Percentiles rank a stretch among this genome's conserved stretches.
Conservation (phyloP, 805 yeast species). For the Maudiozyma barnettii region DNA sequence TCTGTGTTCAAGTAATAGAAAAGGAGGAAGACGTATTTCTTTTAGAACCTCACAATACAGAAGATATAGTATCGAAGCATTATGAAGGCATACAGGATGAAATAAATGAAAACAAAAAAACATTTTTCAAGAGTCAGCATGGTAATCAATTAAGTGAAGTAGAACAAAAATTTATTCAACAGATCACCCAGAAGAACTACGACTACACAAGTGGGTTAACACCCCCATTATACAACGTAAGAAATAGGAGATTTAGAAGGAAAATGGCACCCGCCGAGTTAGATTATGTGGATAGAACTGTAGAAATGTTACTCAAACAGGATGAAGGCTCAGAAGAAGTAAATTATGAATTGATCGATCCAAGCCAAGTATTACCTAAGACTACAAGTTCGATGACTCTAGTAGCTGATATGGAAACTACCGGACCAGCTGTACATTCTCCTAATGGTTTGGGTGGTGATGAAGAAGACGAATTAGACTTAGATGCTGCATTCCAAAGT, state of each 20-base stretch:
- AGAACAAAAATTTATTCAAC: conserved; percentile 19
- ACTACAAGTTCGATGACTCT: conserved; percentile 11
- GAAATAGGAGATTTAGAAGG: conserved; percentile 60
- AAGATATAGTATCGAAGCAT: conserved; percentile 30
- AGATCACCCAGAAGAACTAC: conserved; percentile 19
- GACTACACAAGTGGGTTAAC: conserved; percentile 70
- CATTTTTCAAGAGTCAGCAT: conserved; percentile 12
- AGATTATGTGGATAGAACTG: conserved; percentile 68
- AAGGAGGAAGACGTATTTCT: conserved; percentile 40
- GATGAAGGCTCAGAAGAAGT: conserved; percentile 83
- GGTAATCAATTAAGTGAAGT: conserved; percentile 23
- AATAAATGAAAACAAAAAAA: conserved; percentile 17
- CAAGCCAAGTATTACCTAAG: conserved; percentile 30
- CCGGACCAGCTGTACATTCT: neutral
- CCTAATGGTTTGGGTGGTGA: conserved; percentile 13
- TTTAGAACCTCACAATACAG: conserved; percentile 34
- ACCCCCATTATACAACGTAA: conserved; percentile 65
- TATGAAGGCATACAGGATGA: conserved; percentile 23
- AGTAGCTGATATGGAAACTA: neutral
- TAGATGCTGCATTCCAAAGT: conserved; percentile 45
- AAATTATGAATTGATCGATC: conserved; percentile 64
- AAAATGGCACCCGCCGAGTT: conserved; percentile 62
- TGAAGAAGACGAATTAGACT: conserved; percentile 45
- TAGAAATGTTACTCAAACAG: conserved; percentile 59
- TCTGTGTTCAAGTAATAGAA: conserved; percentile 52